Base-by-base conservation (phyloP, 345 rosid species). In the Linum tenue region DNA sequence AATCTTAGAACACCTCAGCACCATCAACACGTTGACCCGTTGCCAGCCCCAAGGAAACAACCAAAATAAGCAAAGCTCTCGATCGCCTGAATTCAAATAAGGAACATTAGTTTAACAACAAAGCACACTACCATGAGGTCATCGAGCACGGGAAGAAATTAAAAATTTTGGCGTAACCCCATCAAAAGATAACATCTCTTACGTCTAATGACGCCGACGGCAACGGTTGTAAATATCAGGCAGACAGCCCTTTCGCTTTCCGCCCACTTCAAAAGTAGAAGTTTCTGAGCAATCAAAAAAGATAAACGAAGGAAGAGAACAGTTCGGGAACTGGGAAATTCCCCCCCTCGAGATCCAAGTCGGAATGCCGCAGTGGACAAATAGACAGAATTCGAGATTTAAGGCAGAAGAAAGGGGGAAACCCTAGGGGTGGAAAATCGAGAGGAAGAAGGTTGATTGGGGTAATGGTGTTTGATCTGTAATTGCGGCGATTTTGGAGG, bases 1-100 rank as follows among this genome's bases (percentile, higher is more conserved):
- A 55, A 65, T n/a, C 60, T 37, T 39, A 5, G 15, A 4, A 48
- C 53, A 12, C 75, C 5, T 58, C 61, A 37, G 31, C 43, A 63
- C 17, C 76, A 60, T 55, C 42, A 64, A 68, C 5, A 12, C 65
- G 62, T 68, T 64, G 72, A 68, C 72, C 61, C 41, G 51, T 39
- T 37, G 41, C 48, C 35, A 37, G 2, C 12, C 14, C 53, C 53
- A 12, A 48, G 3, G 53, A 48, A 48, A 48, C 53, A 48, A 48
- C 53, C 50, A 43, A 48, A 48, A 48, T 7, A 7, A 48, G 53
- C 53, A 9, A 12, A 48, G 53, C 53, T 22, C 0, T 22, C 3
- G 3, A 48, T 48, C 12, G 31, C 53, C 53, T 48, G 9, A 9
- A 48, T 48, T 48, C 9, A 48, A 48, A 48, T 48, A 48, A 22